These are phyloP conservation scores for Pseudotsuga menziesii DNA, from an alignment of 75 land plant genomes.

Conservation along the genomic window DNA sequence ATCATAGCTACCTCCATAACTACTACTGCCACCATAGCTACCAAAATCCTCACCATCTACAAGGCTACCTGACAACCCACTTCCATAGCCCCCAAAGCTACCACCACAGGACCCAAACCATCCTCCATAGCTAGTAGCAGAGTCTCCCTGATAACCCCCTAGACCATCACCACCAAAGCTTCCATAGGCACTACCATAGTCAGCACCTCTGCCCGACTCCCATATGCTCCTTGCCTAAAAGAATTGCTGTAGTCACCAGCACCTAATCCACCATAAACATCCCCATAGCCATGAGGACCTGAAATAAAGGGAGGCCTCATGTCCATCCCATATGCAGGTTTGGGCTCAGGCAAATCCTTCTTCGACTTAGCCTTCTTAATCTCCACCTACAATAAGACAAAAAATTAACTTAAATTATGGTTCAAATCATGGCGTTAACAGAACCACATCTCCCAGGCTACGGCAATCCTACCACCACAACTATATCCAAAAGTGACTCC, in stretches of 20 bases:
- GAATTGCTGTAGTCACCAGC: conserved; percentile 42
- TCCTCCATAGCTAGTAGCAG: conserved; percentile 56
- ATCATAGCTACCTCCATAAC: conserved; percentile 55
- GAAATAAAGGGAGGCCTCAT: conserved; percentile 47
- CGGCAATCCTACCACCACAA: not conserved
- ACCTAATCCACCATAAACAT: conserved; percentile 52
- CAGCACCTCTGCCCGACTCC: conserved; percentile 49
- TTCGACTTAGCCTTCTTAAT: conserved; percentile 99
- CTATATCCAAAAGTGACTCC: not conserved
- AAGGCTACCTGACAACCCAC: conserved; percentile 28
- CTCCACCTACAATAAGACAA: conserved; percentile 87
- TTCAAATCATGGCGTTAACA: conserved; percentile 19
- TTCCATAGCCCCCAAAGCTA: conserved; percentile 52
- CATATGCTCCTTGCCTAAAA: conserved; percentile 45
- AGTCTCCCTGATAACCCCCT: conserved; percentile 69
- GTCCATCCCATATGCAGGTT: conserved; percentile 44
- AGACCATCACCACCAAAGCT: conserved; percentile 41
- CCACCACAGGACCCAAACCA: conserved; percentile 74
- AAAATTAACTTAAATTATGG: conserved; percentile 46
- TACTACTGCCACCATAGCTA: conserved; percentile 46
- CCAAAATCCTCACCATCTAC: conserved; percentile 50
- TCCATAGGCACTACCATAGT: conserved; percentile 63
- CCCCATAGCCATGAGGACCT: conserved; percentile 40
- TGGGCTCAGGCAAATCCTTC: conserved; percentile 65
- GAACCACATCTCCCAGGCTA: not conserved